phyloP scores from a whole-genome alignment of 225 moss, liverwort and hornwort genomes.

The Sphagnum contortum region DNA sequence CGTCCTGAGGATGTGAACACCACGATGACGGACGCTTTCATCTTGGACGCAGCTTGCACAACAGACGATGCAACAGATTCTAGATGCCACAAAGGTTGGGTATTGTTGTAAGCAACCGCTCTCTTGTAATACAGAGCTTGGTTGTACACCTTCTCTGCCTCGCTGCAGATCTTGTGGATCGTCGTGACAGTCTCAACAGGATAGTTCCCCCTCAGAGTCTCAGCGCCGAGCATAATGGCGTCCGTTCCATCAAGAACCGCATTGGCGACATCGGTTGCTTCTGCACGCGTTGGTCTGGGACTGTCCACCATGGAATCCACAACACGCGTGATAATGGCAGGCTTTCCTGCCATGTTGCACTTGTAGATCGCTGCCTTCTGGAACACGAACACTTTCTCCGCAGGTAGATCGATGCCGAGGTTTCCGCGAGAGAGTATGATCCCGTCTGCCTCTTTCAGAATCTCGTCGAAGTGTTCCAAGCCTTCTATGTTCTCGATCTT shows the following conservation, averaged over 20 bases:
- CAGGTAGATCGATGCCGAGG: constrained; percentile 75
- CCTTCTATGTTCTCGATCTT: constrained; percentile 87
- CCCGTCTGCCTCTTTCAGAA: constrained; percentile 77
- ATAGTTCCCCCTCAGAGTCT: constrained; percentile 35
- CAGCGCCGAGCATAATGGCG: constrained; percentile 51
- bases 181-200: constrained; percentile 34
- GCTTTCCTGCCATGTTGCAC: constrained; percentile 82
- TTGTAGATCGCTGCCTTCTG: constrained; percentile 65
- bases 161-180: constrained; percentile 31
- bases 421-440: constrained; percentile 89
- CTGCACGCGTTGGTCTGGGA: constrained; percentile 82
- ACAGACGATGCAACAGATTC: constrained; percentile 43
- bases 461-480: constrained; percentile 85
- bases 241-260: constrained; percentile 50
- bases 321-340: constrained; percentile 71
- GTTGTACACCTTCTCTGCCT: constrained; percentile 54
- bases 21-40: constrained; percentile 36
- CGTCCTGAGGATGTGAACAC: constrained; percentile 53
- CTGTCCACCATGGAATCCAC: constrained; percentile 92
- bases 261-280: constrained; percentile 90
- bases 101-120: constrained; percentile 19
- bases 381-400: constrained; percentile 74
- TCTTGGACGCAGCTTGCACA: constrained; percentile 47
- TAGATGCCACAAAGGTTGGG: constrained; percentile 39
- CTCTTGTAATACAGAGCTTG: constrained; percentile 29